These are phyloP conservation scores for Staphylotrichum tortipilum DNA, from an alignment of 495 filamentous ascomycete species.

Conservation along the genomic window DNA sequence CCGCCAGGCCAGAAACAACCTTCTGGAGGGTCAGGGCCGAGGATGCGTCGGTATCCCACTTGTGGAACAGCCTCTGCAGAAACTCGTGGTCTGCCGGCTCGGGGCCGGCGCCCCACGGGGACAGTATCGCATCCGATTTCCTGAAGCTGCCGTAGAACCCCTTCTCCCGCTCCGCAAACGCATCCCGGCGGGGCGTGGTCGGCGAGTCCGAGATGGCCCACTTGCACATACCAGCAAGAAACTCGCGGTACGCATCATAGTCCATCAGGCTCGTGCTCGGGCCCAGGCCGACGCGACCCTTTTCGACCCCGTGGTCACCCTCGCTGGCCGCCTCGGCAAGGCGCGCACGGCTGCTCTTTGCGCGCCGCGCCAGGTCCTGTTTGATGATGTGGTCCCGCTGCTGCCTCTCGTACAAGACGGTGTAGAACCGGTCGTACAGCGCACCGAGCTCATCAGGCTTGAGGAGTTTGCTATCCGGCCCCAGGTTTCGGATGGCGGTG, in stretches of 20 bases:
- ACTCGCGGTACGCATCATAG: constrained; percentile 90
- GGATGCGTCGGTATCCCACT: constrained; percentile 73
- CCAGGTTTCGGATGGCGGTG: constrained; percentile 90
- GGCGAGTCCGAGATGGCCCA: constrained; percentile 83
- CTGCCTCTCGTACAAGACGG: constrained; percentile 80
- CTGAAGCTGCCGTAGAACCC: constrained; percentile 42
- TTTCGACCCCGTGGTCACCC: constrained; percentile 43
- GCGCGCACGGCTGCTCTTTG: constrained; percentile 50
- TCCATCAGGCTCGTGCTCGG: constrained; percentile 88
- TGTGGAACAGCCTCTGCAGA: constrained; percentile 75
- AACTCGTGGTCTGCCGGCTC: constrained; percentile 95
- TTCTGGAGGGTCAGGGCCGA: constrained; percentile 77
- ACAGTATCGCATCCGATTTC: constrained; percentile 41
- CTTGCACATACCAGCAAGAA: constrained; percentile 75
- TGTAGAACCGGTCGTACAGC: constrained; percentile 89
- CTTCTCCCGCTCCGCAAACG: constrained; percentile 42
- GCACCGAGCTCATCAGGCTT: constrained; percentile 76
- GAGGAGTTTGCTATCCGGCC: constrained; percentile 86
- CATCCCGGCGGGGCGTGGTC: constrained; percentile 48
- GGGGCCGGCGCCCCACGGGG: constrained; percentile 66
- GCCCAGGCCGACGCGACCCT: constrained; percentile 80
- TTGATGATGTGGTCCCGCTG: constrained; percentile 69
- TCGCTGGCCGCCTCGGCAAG: constrained; percentile 37
- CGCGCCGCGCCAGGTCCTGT: constrained; percentile 60
- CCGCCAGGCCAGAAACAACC: constrained; percentile 81